Conservation (phyloP, 495 filamentous ascomycete genomes). For the Penicillium canariense region DNA sequence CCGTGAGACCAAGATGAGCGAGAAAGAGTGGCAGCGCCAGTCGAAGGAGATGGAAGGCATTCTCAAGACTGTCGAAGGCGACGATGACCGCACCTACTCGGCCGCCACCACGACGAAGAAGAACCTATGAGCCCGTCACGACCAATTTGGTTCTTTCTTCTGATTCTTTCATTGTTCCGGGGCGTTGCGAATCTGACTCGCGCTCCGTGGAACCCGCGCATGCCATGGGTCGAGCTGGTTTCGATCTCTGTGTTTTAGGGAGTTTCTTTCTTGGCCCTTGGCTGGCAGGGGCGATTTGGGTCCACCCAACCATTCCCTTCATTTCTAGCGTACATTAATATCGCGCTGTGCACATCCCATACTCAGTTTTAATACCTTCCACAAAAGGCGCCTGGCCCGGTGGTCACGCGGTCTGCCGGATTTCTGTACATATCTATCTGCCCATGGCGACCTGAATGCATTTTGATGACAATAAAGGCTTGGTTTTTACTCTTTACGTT, state of each 20-base stretch:
- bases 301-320: not conserved
- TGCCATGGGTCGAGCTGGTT: not conserved
- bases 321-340: slow-evolving; percentile 14
- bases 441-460: slow-evolving; percentile 12
- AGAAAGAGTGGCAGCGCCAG: slow-evolving; percentile 78
- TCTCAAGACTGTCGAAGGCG: slow-evolving; percentile 80
- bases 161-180: not conserved
- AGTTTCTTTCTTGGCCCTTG: not conserved
- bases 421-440: slow-evolving; percentile 16
- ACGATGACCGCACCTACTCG: slow-evolving; percentile 74
- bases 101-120: slow-evolving; percentile 45
- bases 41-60: slow-evolving; percentile 82
- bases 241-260: not conserved
- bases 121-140: slow-evolving; percentile 14
- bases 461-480: slow-evolving; percentile 2
- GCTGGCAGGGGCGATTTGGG: not conserved
- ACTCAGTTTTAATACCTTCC: slow-evolving; percentile 14
- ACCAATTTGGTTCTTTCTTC: not conserved
- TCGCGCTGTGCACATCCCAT: slow-evolving; percentile 15
- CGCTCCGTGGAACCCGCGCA: too few relatives aligned
- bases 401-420: slow-evolving; percentile 1
- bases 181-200: too few relatives aligned
- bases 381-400: not conserved
- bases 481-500: not conserved
- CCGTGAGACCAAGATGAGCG: slow-evolving; percentile 83